Conservation (phyloP, 176 grass and related monocot genomes). For the Triticum monococcum region DNA sequence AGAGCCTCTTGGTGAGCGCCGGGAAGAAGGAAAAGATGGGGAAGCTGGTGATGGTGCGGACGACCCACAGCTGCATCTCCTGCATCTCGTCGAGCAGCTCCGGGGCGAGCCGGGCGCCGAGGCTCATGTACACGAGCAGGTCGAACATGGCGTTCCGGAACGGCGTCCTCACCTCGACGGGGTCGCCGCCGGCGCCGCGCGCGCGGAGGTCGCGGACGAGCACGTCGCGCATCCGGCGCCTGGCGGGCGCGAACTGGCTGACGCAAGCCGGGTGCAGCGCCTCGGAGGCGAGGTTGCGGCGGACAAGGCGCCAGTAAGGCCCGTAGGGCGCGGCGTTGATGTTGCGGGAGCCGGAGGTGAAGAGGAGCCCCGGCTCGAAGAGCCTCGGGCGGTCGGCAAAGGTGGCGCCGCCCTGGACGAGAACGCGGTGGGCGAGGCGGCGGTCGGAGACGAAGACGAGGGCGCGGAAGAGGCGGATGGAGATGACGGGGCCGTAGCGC, state of each 20-base stretch:
- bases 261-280: slow-evolving; percentile 20
- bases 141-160: slow-evolving; percentile 53
- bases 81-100: slow-evolving; percentile 41
- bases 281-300: slow-evolving; percentile 9
- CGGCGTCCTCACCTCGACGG: not conserved
- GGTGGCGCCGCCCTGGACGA: slow-evolving; percentile 39
- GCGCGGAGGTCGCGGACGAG: not conserved
- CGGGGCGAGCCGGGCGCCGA: slow-evolving; percentile 38
- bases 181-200: not conserved
- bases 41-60: slow-evolving; percentile 9
- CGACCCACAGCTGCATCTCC: not conserved
- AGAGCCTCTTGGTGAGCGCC: not conserved
- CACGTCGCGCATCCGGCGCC: not conserved
- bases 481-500: not conserved
- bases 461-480: slow-evolving; percentile 36
- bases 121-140: slow-evolving; percentile 57
- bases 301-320: slow-evolving; percentile 31
- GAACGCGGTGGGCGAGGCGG: slow-evolving; percentile 42
- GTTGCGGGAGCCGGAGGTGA: slow-evolving; percentile 27
- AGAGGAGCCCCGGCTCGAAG: not conserved
- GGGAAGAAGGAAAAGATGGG: slow-evolving; percentile 49
- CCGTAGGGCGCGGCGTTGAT: slow-evolving; percentile 47
- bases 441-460: slow-evolving; percentile 7
- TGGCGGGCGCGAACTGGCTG: slow-evolving; percentile 18
- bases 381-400: slow-evolving; percentile 32